A percentile compares a stretch with the other conserved stretches of the same genome.
phyloP scores from a whole-genome alignment of 1,284 basidiomycete species.

The Cronartium ribicola region DNA sequence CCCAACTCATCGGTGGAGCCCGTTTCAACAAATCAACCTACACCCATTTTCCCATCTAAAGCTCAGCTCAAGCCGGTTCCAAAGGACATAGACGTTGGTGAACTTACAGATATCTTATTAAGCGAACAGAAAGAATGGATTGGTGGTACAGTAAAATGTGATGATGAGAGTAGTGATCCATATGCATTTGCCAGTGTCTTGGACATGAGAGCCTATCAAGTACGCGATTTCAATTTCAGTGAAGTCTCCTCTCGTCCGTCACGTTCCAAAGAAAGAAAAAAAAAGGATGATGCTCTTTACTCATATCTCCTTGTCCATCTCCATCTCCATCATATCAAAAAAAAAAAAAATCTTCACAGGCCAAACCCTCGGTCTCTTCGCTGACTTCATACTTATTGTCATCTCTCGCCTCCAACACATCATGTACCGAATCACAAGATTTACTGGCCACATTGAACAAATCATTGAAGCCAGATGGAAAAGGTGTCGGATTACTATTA shows the following conservation, averaged over 20 bases:
- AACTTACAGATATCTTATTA: conserved; percentile 25
- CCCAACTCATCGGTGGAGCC: background rate
- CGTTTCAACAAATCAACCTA: background rate
- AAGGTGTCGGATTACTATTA: conserved; percentile 26
- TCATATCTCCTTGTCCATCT: background rate
- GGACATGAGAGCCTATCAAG: conserved; percentile 34
- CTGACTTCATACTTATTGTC: conserved; percentile 31
- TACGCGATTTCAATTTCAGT: background rate
- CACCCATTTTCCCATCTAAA: conserved; percentile 21
- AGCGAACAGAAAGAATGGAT: conserved; percentile 41
- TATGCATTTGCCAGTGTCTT: conserved; percentile 39
- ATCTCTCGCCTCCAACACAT: conserved; percentile 1
- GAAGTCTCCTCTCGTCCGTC: background rate
- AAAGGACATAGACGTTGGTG: conserved; percentile 21
- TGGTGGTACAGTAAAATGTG: conserved; percentile 34
- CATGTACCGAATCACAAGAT: conserved; percentile 21
- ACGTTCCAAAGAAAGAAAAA: background rate
- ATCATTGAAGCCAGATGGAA: conserved; percentile 14
- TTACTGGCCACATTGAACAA: conserved; percentile 3
- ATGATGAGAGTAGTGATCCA: conserved; percentile 37
- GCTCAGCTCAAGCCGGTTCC: conserved; percentile 19
- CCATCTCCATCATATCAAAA: background rate
- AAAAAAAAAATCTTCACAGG: conserved; percentile 9
- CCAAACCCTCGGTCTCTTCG: conserved; percentile 23
- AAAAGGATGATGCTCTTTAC: background rate